These are phyloP conservation scores for Colletotrichum spaethianum DNA, from an alignment of 2,329 filamentous ascomycete species.

Conservation along the genomic window DNA sequence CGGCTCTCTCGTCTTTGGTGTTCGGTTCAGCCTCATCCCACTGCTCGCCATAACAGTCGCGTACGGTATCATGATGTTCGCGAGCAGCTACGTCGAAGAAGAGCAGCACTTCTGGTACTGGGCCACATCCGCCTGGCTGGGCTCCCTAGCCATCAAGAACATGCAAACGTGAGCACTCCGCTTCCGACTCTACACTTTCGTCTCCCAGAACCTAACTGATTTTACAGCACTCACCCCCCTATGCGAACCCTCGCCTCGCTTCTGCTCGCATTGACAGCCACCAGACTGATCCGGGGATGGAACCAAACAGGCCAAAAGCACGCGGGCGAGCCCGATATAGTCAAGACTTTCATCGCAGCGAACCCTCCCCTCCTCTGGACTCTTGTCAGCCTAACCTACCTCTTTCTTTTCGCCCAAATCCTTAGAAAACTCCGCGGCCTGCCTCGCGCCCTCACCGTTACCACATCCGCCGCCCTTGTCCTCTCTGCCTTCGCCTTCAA, in stretches of 20 bases:
- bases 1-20: slow-evolving; percentile 37
- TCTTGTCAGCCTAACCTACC: slow-evolving; percentile 79
- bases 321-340: slow-evolving; percentile 90
- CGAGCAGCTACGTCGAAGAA: slow-evolving; percentile 97
- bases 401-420: slow-evolving; percentile 66
- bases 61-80: slow-evolving; percentile 95
- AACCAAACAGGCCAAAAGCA: slow-evolving; percentile 99
- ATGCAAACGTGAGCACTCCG: slow-evolving; percentile 54
- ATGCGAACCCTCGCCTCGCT: slow-evolving; percentile 53
- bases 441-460: slow-evolving; percentile 57
- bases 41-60: slow-evolving; percentile 68
- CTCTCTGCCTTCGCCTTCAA: slow-evolving; percentile 84
- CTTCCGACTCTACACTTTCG: too few species aligned
- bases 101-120: slow-evolving; percentile 99
- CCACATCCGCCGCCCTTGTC: slow-evolving; percentile 58
- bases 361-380: slow-evolving; percentile 81
- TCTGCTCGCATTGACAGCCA: slow-evolving; percentile 62
- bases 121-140: slow-evolving; percentile 80
- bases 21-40: slow-evolving; percentile 51
- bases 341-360: slow-evolving; percentile 76
- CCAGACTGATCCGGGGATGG: slow-evolving; percentile 83
- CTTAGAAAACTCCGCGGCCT: slow-evolving; percentile 58
- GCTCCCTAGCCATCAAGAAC: slow-evolving; percentile 65
- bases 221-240: background rate
- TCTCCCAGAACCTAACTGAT: background rate